A percentile compares a stretch with the other conserved stretches of the same genome.
Conservation (phyloP, 495 filamentous ascomycete species). For the Immersiella caudata region DNA sequence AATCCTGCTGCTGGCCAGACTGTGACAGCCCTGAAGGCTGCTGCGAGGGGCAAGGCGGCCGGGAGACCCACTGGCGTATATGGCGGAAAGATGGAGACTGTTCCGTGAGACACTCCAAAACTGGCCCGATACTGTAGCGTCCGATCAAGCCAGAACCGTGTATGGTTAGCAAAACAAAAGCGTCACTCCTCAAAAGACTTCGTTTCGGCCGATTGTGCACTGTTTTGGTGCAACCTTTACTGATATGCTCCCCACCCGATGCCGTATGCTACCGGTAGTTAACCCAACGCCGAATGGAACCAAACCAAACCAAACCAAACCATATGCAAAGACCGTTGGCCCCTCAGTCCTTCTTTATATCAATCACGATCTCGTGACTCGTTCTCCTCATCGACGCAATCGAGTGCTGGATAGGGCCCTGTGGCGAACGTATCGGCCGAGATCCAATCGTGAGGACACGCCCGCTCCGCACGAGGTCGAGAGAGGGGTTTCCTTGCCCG, state of each 20-base stretch:
- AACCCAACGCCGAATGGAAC: neutral
- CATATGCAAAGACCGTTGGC: neutral
- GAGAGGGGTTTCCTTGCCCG: neutral
- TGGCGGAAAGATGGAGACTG: constrained; percentile 3
- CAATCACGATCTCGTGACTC: neutral
- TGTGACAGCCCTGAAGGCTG: constrained; percentile 7
- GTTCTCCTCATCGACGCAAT: neutral
- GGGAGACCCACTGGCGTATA: constrained; percentile 7
- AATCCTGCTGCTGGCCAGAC: constrained; percentile 35
- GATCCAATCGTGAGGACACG: constrained; percentile 5
- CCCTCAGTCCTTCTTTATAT: neutral
- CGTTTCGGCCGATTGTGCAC: too few relatives aligned
- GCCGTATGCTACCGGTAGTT: too few relatives aligned
- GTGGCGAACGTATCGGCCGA: neutral
- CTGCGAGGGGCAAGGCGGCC: constrained; percentile 9
- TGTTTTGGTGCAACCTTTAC: too few relatives aligned
- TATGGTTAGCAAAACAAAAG: too few relatives aligned
- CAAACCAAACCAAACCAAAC: neutral
- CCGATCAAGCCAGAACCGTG: too few relatives aligned
- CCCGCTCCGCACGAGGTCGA: neutral
- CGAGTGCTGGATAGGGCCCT: neutral
- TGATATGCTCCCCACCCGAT: too few relatives aligned
- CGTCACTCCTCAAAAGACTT: too few relatives aligned
- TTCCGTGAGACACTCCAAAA: neutral
- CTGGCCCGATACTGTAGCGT: too few relatives aligned